phyloP scores from a whole-genome alignment of 2,329 filamentous ascomycete species.

The Davidsoniella neocaledoniae region DNA sequence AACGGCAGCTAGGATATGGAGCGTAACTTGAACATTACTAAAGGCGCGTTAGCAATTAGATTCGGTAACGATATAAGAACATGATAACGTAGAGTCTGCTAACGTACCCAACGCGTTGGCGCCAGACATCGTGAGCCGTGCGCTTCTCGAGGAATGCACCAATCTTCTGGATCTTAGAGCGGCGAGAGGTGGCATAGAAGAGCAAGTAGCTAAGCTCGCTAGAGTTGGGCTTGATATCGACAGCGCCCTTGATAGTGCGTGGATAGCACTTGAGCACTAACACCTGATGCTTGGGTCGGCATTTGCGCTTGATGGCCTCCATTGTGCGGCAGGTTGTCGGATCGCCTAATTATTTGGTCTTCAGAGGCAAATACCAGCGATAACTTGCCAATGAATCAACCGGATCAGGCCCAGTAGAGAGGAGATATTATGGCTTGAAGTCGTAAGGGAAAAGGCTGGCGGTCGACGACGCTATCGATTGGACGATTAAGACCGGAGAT shows the following conservation, averaged over 20 bases:
- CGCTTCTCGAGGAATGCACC: conserved; percentile 89
- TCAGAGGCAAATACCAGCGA: too few relatives aligned
- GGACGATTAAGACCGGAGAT: too few relatives aligned
- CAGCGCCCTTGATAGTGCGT: conserved; percentile 73
- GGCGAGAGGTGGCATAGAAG: conserved; percentile 88
- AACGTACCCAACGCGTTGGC: conserved; percentile 63
- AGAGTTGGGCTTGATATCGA: conserved; percentile 88
- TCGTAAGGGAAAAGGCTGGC: too few relatives aligned
- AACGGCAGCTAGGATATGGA: conserved; percentile 78
- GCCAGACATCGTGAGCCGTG: conserved; percentile 81
- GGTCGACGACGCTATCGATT: not conserved
- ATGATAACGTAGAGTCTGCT: not conserved
- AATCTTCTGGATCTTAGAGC: conserved; percentile 92
- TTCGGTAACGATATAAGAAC: not conserved
- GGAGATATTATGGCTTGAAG: too few relatives aligned
- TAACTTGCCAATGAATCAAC: too few relatives aligned
- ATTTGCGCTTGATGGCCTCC: conserved; percentile 49
- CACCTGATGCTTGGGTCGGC: conserved; percentile 91
- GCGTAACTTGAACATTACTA: conserved; percentile 85
- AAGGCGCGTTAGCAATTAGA: not conserved
- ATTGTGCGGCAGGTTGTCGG: conserved; percentile 23
- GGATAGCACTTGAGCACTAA: conserved; percentile 94
- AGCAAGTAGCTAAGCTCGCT: conserved; percentile 94
- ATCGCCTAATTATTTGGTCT: too few relatives aligned
- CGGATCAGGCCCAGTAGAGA: too few relatives aligned